phyloP scores from a whole-genome alignment of 352 stramenopile genomes.

The Globisporangium sylvaticum region DNA sequence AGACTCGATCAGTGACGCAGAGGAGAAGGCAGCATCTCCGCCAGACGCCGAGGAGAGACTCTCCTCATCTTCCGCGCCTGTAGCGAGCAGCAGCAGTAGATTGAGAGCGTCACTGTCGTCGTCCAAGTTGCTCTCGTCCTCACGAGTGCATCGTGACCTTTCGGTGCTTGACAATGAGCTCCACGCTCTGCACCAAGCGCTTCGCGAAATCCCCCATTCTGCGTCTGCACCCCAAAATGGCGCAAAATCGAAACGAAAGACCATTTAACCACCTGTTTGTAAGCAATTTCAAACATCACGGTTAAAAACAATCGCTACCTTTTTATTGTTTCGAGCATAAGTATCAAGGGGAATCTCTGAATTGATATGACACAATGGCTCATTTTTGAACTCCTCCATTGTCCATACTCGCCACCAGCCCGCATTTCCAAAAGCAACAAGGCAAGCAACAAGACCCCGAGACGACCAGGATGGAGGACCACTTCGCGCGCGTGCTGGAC shows the following conservation, averaged over 20 bases:
- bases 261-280: not conserved
- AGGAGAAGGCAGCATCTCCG: not conserved
- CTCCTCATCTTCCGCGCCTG: no score
- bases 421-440: not conserved
- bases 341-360: no score
- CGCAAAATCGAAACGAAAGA: not conserved
- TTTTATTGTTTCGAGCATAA: no score
- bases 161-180: slow-evolving; percentile 34
- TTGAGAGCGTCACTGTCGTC: not conserved
- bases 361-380: not conserved
- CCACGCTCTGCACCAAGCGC: slow-evolving; percentile 1
- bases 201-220: not conserved
- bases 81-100: not conserved
- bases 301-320: no score
- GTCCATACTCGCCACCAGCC: not conserved
- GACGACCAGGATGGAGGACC: slow-evolving; percentile 12
- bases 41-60: not conserved
- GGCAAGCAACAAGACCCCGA: not conserved
- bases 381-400: not conserved
- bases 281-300: no score
- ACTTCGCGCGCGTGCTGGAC: slow-evolving; percentile 20
- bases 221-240: not conserved
- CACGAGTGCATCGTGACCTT: slow-evolving; percentile 26
- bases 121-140: not conserved
- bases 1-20: not conserved